Percentiles rank a stretch among this genome's conserved stretches.
Conservation (phyloP, 805 yeast genomes). For the Isabelozyma heimii region DNA sequence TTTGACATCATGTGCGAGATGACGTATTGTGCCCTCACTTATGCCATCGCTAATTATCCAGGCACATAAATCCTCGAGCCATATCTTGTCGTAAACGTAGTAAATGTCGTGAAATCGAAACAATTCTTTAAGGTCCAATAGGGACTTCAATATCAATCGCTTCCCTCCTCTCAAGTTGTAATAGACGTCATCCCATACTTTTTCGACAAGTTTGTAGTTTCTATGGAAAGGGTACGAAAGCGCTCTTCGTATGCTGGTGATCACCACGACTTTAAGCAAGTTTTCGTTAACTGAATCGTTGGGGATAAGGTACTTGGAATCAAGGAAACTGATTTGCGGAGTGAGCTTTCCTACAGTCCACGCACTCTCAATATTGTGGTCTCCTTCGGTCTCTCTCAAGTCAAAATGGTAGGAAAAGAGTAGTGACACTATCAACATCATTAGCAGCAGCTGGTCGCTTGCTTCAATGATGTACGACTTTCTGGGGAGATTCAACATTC, state of each 20-base stretch:
- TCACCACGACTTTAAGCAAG: constrained; percentile 51
- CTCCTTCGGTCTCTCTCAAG: constrained; percentile 66
- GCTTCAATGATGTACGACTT: constrained; percentile 57
- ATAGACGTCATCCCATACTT: constrained; percentile 76
- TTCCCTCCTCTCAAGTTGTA: constrained; percentile 66
- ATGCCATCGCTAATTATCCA: constrained; percentile 66
- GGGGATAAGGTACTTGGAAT: constrained; percentile 46
- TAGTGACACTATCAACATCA: constrained; percentile 62
- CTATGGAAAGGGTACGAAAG: constrained; percentile 79
- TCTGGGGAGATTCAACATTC: constrained; percentile 67
- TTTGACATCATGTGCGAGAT: constrained; percentile 64
- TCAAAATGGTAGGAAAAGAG: constrained; percentile 78
- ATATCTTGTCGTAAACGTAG: constrained; percentile 75
- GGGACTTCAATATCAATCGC: constrained; percentile 54
- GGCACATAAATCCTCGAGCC: constrained; percentile 72
- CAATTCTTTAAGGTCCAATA: constrained; percentile 64
- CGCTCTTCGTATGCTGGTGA: constrained; percentile 69
- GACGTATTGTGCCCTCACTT: constrained; percentile 55
- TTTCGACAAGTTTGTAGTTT: constrained; percentile 54
- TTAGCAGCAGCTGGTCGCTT: constrained; percentile 46
- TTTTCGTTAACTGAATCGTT: constrained; percentile 13
- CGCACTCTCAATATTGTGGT: constrained; percentile 78
- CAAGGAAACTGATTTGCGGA: constrained; percentile 77
- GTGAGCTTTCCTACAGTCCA: constrained; percentile 90
- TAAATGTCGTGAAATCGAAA: constrained; percentile 83